These are phyloP conservation scores for Urtica urens DNA, from an alignment of 306 rosid genomes.

Conservation along the genomic window DNA sequence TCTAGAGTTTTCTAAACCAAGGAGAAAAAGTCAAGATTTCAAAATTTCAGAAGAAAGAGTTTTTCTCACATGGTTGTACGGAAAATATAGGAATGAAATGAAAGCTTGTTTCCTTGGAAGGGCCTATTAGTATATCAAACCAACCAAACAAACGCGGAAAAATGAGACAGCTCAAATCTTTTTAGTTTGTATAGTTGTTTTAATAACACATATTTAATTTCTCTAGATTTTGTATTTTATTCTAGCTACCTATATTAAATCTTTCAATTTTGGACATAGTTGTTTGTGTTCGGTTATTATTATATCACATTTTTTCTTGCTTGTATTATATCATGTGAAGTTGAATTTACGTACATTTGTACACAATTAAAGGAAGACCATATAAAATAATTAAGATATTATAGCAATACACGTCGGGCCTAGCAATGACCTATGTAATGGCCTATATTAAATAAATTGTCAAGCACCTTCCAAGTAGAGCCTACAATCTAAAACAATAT, in stretches of 20 bases:
- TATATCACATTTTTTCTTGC: not conserved
- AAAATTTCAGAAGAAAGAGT: no score
- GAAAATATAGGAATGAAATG: not conserved
- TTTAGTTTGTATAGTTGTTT: not conserved
- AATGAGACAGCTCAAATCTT: not conserved
- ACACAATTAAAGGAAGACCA: not conserved
- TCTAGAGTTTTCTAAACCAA: no score
- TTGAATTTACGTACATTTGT: not conserved
- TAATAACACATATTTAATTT: not conserved
- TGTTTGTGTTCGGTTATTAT: not conserved
- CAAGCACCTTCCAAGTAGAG: conserved; percentile 3
- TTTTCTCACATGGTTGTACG: no score
- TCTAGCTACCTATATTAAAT: not conserved
- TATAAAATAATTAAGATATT: not conserved
- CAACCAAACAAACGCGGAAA: conserved; percentile 4
- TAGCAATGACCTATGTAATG: not conserved
- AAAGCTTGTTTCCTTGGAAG: not conserved
- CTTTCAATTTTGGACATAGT: not conserved
- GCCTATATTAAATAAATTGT: not conserved
- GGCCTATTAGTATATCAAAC: conserved; percentile 5
- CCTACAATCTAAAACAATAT: no score
- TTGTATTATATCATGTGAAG: not conserved
- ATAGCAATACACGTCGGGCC: not conserved
- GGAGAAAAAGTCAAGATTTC: no score
- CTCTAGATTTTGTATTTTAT: not conserved